Evolutionary conservation across 192 early-diverging fungal genomes (phyloP), one percentile per base, ranked within the genome.

Genomic region (Physocladia obscura): DNA sequence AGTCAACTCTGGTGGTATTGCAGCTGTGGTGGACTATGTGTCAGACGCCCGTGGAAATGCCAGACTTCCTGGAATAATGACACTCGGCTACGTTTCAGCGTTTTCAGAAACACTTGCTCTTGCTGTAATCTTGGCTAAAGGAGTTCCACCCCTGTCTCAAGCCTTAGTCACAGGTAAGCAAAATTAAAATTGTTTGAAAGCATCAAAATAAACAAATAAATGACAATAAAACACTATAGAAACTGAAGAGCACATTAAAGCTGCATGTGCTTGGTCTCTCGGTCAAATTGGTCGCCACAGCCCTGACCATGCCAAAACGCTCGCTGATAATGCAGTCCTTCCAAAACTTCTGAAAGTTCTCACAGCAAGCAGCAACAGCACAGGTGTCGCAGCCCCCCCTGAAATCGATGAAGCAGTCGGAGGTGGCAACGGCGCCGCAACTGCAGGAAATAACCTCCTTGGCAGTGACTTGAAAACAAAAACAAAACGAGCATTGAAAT

Each of bases 201-300:
- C n/a, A n/a, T n/a, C n/a, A n/a, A n/a, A n/a, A n/a, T n/a, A n/a
- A n/a, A n/a, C n/a, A n/a, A n/a, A n/a, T n/a, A n/a, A n/a, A n/a
- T n/a, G n/a, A n/a, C n/a, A n/a, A n/a, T n/a, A n/a, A n/a, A n/a
- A n/a, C n/a, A 13, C 40, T 44, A 13, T 26, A 62, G 83, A 87
- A 58, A 58, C 64, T 4, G 85, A 85, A 57, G 83, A 83, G 56
- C 79, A 79, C 51, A 77, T 87, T 64, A 83, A 83, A 74, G 83
- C 84, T 35, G 84, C 84, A 0, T 81, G 79, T 56, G 82, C 84
- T 4, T 86, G 84, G 84, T 70, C 81, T 22, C 74, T 85, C 21
- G 83, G 83, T 1, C 85, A 87, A 60, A 85, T 87, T 47, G 81
- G 85, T 38, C 79, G 85, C 32, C 85, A 87, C 67, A 73, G 71